Conservation (phyloP, 306 rosid species). For the Heteromeles arbutifolia region DNA sequence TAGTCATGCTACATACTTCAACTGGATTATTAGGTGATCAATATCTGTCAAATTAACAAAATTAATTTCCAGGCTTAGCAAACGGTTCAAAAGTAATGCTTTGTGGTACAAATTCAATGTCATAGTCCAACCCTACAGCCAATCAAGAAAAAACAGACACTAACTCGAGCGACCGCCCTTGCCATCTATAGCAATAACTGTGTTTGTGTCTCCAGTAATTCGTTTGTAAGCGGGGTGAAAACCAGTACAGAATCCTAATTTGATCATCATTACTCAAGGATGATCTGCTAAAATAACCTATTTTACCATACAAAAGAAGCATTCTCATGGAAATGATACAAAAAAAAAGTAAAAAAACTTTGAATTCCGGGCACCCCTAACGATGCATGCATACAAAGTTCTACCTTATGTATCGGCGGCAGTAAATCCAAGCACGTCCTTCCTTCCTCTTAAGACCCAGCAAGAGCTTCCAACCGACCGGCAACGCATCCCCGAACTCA, state of each 20-base stretch:
- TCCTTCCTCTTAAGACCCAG: conserved; percentile 72
- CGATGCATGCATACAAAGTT: neutral
- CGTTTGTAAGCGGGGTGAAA: neutral
- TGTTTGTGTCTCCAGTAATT: neutral
- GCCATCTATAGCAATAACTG: neutral
- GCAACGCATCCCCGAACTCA: conserved; percentile 57
- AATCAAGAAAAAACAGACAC: neutral
- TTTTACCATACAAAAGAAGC: neutral
- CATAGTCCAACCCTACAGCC: neutral
- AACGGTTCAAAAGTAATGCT: neutral
- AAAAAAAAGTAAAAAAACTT: neutral
- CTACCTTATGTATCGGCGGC: conserved; percentile 78
- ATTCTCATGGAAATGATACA: neutral
- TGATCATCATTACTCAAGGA: neutral
- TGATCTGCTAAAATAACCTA: neutral
- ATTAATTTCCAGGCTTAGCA: neutral
- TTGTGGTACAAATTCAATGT: neutral
- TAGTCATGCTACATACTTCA: neutral
- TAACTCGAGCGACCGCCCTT: neutral
- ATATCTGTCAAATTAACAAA: neutral
- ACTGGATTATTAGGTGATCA: neutral
- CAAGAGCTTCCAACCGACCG: conserved; percentile 75
- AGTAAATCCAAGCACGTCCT: conserved; percentile 79
- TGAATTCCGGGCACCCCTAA: neutral
- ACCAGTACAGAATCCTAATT: neutral